phyloP scores from a whole-genome alignment of 495 filamentous ascomycete genomes.

The Hypoxylon subgilvum region DNA sequence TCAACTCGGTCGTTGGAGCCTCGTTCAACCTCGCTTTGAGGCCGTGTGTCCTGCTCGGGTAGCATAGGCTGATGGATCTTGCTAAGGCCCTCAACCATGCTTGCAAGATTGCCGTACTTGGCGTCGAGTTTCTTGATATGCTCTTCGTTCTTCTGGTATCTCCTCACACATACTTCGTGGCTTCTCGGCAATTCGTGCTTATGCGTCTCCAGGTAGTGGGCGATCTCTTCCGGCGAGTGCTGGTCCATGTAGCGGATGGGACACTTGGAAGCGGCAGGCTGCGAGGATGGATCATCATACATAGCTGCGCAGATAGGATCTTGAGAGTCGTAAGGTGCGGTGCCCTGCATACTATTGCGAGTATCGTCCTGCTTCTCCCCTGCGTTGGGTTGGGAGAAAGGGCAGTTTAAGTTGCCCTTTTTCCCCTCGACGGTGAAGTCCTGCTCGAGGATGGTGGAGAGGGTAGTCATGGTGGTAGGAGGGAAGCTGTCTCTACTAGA shows the following conservation, averaged over 20 bases:
- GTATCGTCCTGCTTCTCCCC: constrained; percentile 31
- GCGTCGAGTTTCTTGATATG: constrained; percentile 84
- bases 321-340: constrained; percentile 51
- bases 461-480: constrained; percentile 52
- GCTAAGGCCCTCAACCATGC: constrained; percentile 86
- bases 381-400: constrained; percentile 53
- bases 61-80: constrained; percentile 82
- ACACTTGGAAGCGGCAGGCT: constrained; percentile 67
- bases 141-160: constrained; percentile 81
- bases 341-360: not conserved
- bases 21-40: constrained; percentile 51
- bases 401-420: constrained; percentile 66
- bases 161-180: constrained; percentile 85
- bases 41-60: constrained; percentile 62
- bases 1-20: constrained; percentile 70
- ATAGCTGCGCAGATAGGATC: constrained; percentile 69
- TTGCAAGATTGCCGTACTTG: constrained; percentile 87
- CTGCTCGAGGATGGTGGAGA: constrained; percentile 64
- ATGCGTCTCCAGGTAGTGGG: constrained; percentile 85
- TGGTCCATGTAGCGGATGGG: constrained; percentile 89
- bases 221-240: constrained; percentile 89
- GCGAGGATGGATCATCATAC: constrained; percentile 58
- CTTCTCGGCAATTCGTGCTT: constrained; percentile 91
- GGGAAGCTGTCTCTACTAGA: constrained; percentile 50
- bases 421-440: constrained; percentile 70